Conservation (phyloP, 2,329 filamentous ascomycete genomes). For the Tricladium varicosporioides region DNA sequence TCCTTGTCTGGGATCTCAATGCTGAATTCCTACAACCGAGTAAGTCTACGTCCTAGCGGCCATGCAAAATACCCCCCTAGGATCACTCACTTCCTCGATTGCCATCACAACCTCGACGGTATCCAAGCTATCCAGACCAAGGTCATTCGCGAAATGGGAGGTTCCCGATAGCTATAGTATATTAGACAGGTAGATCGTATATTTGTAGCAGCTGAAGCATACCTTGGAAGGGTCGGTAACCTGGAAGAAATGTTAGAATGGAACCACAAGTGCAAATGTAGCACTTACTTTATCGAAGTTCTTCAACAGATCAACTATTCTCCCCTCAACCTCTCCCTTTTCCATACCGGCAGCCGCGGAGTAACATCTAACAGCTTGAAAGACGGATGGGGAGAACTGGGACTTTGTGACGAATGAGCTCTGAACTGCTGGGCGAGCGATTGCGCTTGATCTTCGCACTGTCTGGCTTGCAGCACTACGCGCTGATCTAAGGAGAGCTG, state of each 20-base stretch:
- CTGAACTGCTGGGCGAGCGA: constrained; percentile 58
- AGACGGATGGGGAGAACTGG: constrained; percentile 61
- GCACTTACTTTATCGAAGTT: constrained; percentile 90
- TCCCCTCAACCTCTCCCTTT: constrained; percentile 82
- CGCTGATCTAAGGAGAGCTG: constrained; percentile 77
- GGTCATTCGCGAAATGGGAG: constrained; percentile 95
- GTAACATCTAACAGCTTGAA: constrained; percentile 78
- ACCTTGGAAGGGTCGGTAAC: constrained; percentile 67
- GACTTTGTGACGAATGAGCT: constrained; percentile 61
- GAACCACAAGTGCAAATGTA: constrained; percentile 3
- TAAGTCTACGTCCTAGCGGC: constrained; percentile 21
- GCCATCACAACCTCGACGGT: constrained; percentile 99
- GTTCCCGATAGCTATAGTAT: constrained; percentile 68
- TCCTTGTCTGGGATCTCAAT: constrained; percentile 82
- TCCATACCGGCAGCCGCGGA: constrained; percentile 75
- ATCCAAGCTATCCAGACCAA: constrained; percentile 94
- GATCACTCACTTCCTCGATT: constrained; percentile 79
- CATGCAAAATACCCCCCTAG: background rate
- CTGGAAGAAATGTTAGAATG: constrained; percentile 41
- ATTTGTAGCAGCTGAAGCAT: constrained; percentile 32
- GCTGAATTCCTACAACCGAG: constrained; percentile 54
- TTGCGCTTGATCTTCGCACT: constrained; percentile 49
- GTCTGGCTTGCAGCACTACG: constrained; percentile 48
- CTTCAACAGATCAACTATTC: constrained; percentile 89
- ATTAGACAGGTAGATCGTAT: constrained; percentile 22